phyloP scores from a whole-genome alignment of 2,329 filamentous ascomycete species.

The Colletotrichum spinosum region DNA sequence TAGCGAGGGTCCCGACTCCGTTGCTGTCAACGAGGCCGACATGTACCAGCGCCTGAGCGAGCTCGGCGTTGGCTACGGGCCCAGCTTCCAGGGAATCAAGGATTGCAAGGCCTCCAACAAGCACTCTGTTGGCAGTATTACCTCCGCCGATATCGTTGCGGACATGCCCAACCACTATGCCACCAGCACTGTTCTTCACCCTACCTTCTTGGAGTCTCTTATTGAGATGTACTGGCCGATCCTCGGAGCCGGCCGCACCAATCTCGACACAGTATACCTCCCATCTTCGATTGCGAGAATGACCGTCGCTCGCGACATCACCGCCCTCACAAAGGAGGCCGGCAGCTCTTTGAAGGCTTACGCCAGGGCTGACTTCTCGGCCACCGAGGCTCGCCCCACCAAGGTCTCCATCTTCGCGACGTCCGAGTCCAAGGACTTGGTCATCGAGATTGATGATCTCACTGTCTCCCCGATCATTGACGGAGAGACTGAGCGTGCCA shows the following conservation, averaged over 20 bases:
- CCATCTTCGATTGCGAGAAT: slow-evolving; percentile 47
- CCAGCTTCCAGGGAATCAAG: slow-evolving; percentile 62
- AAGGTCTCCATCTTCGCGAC: slow-evolving; percentile 39
- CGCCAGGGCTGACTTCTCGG: slow-evolving; percentile 37
- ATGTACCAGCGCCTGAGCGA: slow-evolving; percentile 61
- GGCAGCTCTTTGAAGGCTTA: slow-evolving; percentile 45
- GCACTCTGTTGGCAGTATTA: slow-evolving; percentile 33
- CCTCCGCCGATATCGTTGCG: slow-evolving; percentile 29
- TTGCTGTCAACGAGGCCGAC: slow-evolving; percentile 38
- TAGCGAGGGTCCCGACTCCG: slow-evolving; percentile 44
- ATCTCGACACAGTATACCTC: slow-evolving; percentile 48
- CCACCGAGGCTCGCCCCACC: slow-evolving; percentile 34
- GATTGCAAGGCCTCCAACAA: slow-evolving; percentile 52
- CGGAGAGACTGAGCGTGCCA: slow-evolving; percentile 31
- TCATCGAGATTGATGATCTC: slow-evolving; percentile 42
- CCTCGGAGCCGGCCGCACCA: slow-evolving; percentile 44
- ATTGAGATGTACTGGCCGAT: slow-evolving; percentile 47
- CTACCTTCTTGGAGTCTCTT: slow-evolving; percentile 39
- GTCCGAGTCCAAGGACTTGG: slow-evolving; percentile 35
- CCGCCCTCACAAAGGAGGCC: slow-evolving; percentile 46
- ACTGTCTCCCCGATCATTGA: slow-evolving; percentile 40
- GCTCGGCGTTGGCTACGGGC: slow-evolving; percentile 62
- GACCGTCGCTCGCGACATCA: slow-evolving; percentile 43
- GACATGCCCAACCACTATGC: slow-evolving; percentile 41
- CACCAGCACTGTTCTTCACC: slow-evolving; percentile 39